A percentile compares a stretch with the other conserved stretches of the same genome.
Conservation (phyloP, 139 green algal genomes). For the Chlamydomonas incerta region DNA sequence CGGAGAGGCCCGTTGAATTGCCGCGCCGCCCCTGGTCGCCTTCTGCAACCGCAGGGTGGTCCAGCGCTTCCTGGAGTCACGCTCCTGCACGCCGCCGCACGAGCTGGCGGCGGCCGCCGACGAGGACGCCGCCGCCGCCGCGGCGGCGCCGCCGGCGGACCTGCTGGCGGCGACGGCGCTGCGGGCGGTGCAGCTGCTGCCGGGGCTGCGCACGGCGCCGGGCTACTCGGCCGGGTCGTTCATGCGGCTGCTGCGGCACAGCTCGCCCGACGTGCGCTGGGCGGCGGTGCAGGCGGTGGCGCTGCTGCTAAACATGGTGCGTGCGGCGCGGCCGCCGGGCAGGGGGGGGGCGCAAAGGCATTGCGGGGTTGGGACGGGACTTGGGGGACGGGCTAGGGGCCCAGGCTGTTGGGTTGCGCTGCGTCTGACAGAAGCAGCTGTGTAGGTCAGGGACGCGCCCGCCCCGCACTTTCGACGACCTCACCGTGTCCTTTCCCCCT, state of each 20-base stretch:
- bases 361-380: too few relatives aligned
- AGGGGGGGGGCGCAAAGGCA: too few relatives aligned
- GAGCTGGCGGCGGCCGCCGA: conserved; percentile 9
- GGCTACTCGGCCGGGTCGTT: conserved; percentile 51
- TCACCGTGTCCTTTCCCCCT: neutral
- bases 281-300: conserved; percentile 53
- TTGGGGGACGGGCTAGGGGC: too few relatives aligned
- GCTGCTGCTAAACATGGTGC: conserved; percentile 58
- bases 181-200: conserved; percentile 65
- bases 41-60: conserved; percentile 51
- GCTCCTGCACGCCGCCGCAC: neutral
- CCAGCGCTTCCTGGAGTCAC: conserved; percentile 50
- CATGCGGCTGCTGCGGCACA: conserved; percentile 65
- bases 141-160: too few relatives aligned
- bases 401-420: too few relatives aligned
- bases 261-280: conserved; percentile 66
- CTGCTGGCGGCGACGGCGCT: conserved; percentile 60
- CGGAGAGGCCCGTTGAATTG: too few relatives aligned
- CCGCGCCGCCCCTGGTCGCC: too few relatives aligned
- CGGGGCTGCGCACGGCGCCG: conserved; percentile 39
- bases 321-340: too few relatives aligned
- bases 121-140: neutral
- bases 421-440: neutral
- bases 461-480: too few relatives aligned
- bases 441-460: neutral